phyloP scores from a whole-genome alignment of 2,329 filamentous ascomycete genomes.

The Penicillium sp. region DNA sequence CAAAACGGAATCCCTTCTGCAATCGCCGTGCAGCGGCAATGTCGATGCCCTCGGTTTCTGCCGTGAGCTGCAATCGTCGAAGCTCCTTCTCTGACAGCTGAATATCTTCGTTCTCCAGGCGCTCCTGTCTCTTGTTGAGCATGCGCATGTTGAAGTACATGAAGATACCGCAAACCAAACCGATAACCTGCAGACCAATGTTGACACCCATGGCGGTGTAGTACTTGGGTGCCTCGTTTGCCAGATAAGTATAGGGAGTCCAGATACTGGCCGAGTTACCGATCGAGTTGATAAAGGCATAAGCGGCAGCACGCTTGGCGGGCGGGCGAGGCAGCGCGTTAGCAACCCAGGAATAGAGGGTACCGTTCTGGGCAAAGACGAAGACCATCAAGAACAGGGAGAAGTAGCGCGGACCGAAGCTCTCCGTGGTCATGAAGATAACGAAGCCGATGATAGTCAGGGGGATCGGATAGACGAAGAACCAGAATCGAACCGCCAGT shows the following conservation, averaged over 20 bases:
- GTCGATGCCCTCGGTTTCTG: constrained; percentile 52
- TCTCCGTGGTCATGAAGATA: constrained; percentile 54
- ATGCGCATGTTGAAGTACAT: constrained; percentile 41
- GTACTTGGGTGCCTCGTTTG: constrained; percentile 41
- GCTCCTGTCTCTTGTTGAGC: constrained; percentile 52
- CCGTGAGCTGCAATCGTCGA: constrained; percentile 49
- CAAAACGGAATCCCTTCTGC: constrained; percentile 57
- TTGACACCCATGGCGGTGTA: constrained; percentile 43
- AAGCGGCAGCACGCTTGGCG: constrained; percentile 55
- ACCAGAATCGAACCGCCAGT: constrained; percentile 50
- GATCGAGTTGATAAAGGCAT: constrained; percentile 56
- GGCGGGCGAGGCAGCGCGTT: constrained; percentile 53
- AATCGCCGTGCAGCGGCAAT: constrained; percentile 49
- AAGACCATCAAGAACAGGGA: constrained; percentile 57
- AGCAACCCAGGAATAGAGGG: constrained; percentile 45
- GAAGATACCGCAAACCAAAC: constrained; percentile 33
- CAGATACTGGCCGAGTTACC: constrained; percentile 55
- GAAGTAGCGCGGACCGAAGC: constrained; percentile 56
- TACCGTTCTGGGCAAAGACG: constrained; percentile 48
- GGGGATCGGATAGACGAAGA: constrained; percentile 53
- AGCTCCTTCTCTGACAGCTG: constrained; percentile 50
- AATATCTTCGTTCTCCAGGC: constrained; percentile 50
- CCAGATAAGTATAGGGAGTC: constrained; percentile 51
- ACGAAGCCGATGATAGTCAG: constrained; percentile 53
- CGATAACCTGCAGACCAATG: constrained; percentile 42